A percentile compares a stretch with the other conserved stretches of the same genome.
Conservation (phyloP, 192 early-diverging fungal species). For the Coemansia sp. region DNA sequence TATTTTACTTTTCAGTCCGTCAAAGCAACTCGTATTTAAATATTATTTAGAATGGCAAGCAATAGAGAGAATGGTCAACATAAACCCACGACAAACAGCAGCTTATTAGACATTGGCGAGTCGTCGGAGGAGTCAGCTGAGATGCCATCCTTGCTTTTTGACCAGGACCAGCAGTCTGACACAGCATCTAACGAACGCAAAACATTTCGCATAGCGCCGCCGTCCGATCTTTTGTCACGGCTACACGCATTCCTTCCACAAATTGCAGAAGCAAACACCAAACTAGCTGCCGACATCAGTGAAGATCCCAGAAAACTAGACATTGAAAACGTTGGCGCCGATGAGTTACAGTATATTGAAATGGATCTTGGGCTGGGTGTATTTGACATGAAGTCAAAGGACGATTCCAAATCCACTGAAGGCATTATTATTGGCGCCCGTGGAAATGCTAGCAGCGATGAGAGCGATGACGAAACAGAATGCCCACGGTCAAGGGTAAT, state of each 20-base stretch:
- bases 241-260: constrained; percentile 47
- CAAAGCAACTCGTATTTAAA: too few species aligned
- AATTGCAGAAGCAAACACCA: constrained; percentile 49
- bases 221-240: constrained; percentile 41
- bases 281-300: constrained; percentile 29
- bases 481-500: not conserved
- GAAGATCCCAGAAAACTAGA: constrained; percentile 37
- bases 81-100: constrained; percentile 5
- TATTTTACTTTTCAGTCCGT: not conserved
- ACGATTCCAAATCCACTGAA: constrained; percentile 3
- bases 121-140: not conserved
- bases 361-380: constrained; percentile 52
- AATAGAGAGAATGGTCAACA: not conserved
- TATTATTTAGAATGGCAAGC: not conserved
- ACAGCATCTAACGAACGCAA: constrained; percentile 9
- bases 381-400: constrained; percentile 52
- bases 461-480: not conserved
- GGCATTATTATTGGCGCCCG: constrained; percentile 25
- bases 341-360: constrained; percentile 46
- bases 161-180: not conserved
- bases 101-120: constrained; percentile 23
- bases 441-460: not conserved
- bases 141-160: not conserved
- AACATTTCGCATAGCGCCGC: constrained; percentile 47
- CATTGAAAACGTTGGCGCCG: constrained; percentile 44